A percentile compares a stretch with the other conserved stretches of the same genome.
Conservation (phyloP, 306 rosid species). For the Quercus alba region DNA sequence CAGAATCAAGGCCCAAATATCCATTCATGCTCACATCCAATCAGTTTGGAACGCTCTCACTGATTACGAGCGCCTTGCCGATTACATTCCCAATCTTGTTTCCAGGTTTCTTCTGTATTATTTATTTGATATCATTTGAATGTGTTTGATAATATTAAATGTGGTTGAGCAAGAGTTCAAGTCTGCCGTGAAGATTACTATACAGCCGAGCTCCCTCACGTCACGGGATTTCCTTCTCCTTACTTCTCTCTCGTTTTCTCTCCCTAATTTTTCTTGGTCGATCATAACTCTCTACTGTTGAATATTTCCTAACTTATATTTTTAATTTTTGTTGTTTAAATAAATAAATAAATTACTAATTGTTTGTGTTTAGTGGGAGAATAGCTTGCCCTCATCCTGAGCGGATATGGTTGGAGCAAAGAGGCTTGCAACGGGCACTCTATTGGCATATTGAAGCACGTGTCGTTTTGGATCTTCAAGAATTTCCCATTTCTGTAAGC, state of each 20-base stretch:
- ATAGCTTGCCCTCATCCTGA: slow-evolving; percentile 92
- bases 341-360: too few relatives aligned
- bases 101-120: slow-evolving; percentile 41
- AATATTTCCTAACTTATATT: too few relatives aligned
- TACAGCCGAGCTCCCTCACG: too few relatives aligned
- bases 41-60: slow-evolving; percentile 88
- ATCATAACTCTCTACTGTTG: too few relatives aligned
- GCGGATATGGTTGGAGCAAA: slow-evolving; percentile 90
- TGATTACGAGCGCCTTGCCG: slow-evolving; percentile 86
- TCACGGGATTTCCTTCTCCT: too few relatives aligned
- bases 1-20: slow-evolving; percentile 54
- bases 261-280: too few relatives aligned
- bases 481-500: slow-evolving; percentile 60
- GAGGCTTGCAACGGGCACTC: slow-evolving; percentile 86
- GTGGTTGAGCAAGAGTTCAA: too few relatives aligned
- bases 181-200: too few relatives aligned
- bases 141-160: too few relatives aligned
- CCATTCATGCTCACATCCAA: slow-evolving; percentile 57
- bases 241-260: too few relatives aligned
- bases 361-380: slow-evolving; percentile 40
- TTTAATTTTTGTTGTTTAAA: too few relatives aligned
- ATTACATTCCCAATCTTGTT: slow-evolving; percentile 88
- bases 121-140: too few relatives aligned
- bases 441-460: slow-evolving; percentile 99
- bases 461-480: slow-evolving; percentile 93